Conservation (phyloP, 2,329 filamentous ascomycete species). For the Calonectria henricotiae region DNA sequence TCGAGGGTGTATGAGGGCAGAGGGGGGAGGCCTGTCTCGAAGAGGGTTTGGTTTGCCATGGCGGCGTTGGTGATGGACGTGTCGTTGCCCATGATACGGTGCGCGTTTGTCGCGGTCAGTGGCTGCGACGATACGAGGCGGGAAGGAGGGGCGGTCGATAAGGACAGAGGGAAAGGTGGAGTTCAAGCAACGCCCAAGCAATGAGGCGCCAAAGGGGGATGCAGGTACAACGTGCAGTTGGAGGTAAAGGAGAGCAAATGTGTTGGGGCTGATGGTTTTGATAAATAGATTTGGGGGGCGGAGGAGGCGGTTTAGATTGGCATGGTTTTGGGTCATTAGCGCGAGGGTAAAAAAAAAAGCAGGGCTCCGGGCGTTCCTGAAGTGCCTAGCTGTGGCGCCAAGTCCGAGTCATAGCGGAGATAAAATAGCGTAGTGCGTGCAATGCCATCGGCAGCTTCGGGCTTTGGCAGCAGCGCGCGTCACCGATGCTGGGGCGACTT, state of each 20-base stretch:
- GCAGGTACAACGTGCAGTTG: constrained; percentile 33
- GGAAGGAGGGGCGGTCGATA: constrained; percentile 14
- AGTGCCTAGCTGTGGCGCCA: constrained; percentile 30
- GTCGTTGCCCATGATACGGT: constrained; percentile 61
- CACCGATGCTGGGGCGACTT: constrained; percentile 23
- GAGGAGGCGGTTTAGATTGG: constrained; percentile 37
- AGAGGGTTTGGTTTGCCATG: constrained; percentile 70
- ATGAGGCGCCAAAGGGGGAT: constrained; percentile 17
- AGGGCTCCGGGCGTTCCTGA: constrained; percentile 27
- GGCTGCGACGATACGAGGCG: not conserved
- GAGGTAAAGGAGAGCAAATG: constrained; percentile 33
- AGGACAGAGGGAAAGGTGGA: not conserved
- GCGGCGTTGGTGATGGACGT: constrained; percentile 53
- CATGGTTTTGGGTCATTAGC: constrained; percentile 29
- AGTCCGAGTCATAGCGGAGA: constrained; percentile 33
- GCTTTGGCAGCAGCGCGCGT: constrained; percentile 23
- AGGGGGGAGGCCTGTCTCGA: constrained; percentile 79
- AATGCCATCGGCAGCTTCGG: constrained; percentile 34
- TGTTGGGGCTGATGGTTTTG: constrained; percentile 32
- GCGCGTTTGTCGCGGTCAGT: constrained; percentile 20
- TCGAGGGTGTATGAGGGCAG: constrained; percentile 86
- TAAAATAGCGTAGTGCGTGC: constrained; percentile 15
- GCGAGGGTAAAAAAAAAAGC: constrained; percentile 27
- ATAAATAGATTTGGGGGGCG: constrained; percentile 33
- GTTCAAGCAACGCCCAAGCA: constrained; percentile 3